phyloP scores from a whole-genome alignment of 768 basidiomycete species.

The Boletus fagicola region DNA sequence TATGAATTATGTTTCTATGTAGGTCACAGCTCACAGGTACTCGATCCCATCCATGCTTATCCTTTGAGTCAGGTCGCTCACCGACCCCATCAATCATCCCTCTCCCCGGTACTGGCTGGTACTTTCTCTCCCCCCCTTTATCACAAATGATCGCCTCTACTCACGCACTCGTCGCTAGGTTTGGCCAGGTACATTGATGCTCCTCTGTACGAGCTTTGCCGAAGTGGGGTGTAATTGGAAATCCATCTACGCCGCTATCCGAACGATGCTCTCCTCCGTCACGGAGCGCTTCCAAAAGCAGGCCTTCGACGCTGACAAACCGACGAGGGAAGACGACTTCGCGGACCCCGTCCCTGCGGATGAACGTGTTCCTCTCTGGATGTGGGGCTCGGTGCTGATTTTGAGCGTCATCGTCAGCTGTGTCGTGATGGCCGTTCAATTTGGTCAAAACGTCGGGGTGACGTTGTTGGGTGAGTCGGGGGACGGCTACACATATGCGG shows the following conservation, averaged over 20 bases:
- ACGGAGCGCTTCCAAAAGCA: conserved; percentile 4
- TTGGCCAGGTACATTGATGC: conserved; percentile 41
- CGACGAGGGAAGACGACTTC: conserved; percentile 36
- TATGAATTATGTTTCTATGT: conserved; percentile 27
- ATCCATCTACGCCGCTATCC: conserved; percentile 16
- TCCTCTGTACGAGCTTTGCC: conserved; percentile 47
- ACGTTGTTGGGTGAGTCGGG: conserved; percentile 21
- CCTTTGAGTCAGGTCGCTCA: conserved; percentile 36
- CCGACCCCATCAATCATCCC: conserved; percentile 42
- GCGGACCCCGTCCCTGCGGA: conserved; percentile 51
- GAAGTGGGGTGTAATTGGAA: conserved; percentile 26
- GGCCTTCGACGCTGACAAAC: background rate
- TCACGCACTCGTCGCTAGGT: conserved; percentile 13
- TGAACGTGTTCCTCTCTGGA: conserved; percentile 54
- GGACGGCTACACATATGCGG: background rate
- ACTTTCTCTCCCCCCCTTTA: background rate
- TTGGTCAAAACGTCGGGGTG: conserved; percentile 48
- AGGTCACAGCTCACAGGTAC: background rate
- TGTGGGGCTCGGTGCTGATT: conserved; percentile 55
- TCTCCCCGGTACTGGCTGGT: conserved; percentile 60
- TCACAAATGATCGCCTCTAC: background rate
- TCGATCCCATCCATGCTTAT: background rate
- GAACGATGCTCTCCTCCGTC: conserved; percentile 2
- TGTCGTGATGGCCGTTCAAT: conserved; percentile 52
- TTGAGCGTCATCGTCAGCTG: conserved; percentile 48